Conservation (phyloP, 139 green algal species). For the Volvox reticuliferus region DNA sequence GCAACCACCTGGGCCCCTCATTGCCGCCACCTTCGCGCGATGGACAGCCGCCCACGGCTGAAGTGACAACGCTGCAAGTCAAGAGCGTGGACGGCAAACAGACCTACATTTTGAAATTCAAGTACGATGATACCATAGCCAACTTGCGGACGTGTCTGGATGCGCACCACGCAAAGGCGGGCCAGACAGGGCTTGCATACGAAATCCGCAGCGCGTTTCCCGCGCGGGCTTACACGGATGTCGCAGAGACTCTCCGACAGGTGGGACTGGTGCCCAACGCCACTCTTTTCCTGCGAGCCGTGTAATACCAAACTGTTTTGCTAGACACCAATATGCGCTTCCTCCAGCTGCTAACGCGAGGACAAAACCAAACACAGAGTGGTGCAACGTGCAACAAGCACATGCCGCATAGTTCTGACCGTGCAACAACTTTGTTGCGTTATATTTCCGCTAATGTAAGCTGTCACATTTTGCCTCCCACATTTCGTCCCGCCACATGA, state of each 20-base stretch:
- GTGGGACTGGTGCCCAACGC: slow-evolving; percentile 68
- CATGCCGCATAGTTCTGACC: too few relatives aligned
- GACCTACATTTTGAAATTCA: slow-evolving; percentile 67
- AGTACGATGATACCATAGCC: slow-evolving; percentile 63
- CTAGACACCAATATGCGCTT: too few relatives aligned
- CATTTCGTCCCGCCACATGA: too few relatives aligned
- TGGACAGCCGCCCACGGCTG: slow-evolving; percentile 13
- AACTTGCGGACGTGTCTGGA: slow-evolving; percentile 59
- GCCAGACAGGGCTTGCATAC: slow-evolving; percentile 38
- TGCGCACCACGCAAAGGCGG: slow-evolving; percentile 47
- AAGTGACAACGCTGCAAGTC: slow-evolving; percentile 53
- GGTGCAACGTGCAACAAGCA: too few relatives aligned
- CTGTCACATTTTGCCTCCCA: too few relatives aligned
- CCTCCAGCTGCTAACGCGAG: too few relatives aligned
- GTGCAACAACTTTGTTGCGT: too few relatives aligned
- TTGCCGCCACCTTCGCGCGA: slow-evolving; percentile 56
- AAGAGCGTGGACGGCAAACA: slow-evolving; percentile 71
- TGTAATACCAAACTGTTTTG: neutral
- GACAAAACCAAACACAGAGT: too few relatives aligned
- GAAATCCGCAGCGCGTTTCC: slow-evolving; percentile 68
- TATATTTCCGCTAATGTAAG: too few relatives aligned
- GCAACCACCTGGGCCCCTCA: slow-evolving; percentile 58
- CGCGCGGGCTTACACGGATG: slow-evolving; percentile 55
- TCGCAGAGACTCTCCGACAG: slow-evolving; percentile 54
- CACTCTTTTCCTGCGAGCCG: slow-evolving; percentile 62